A percentile compares a stretch with the other conserved stretches of the same genome.
Evolutionary conservation across 108 stramenopile species (phyloP).

Genomic region (Nitzschia sp.): DNA sequence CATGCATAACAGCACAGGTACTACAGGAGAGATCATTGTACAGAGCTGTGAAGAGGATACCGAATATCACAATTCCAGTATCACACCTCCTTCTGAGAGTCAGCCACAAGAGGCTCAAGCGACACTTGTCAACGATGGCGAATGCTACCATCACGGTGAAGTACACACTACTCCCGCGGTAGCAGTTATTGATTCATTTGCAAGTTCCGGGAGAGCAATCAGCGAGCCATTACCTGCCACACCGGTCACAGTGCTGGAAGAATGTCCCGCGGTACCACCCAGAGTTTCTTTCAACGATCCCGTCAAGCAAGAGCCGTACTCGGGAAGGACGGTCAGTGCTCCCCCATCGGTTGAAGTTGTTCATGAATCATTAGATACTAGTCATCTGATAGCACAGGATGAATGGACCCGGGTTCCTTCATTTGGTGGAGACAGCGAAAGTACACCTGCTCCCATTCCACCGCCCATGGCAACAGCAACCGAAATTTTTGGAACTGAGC

Average conservation of each 20-base stretch:
- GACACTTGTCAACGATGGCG: neutral
- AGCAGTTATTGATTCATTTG: neutral
- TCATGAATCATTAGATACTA: neutral
- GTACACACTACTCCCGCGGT: neutral
- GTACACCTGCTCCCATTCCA: neutral
- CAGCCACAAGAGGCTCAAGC: slow-evolving; percentile 12
- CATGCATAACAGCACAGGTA: neutral
- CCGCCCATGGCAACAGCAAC: slow-evolving; percentile 14
- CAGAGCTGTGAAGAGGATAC: neutral
- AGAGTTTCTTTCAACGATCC: neutral
- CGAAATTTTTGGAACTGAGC: neutral
- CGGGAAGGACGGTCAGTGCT: slow-evolving; percentile 5
- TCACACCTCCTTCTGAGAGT: neutral
- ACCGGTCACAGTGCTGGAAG: slow-evolving; percentile 14
- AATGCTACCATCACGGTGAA: neutral
- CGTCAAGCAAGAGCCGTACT: slow-evolving; percentile 12
- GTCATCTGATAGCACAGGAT: neutral
- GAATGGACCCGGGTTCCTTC: neutral
- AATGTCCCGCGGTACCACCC: neutral
- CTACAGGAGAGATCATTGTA: slow-evolving; percentile 7
- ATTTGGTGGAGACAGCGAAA: neutral
- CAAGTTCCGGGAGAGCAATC: neutral
- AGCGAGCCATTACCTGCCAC: slow-evolving; percentile 8
- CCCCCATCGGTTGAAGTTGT: neutral
- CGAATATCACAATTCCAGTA: neutral